Evolutionary conservation across 441 rosid genomes (phyloP).

Genomic region (Geranium incanum): DNA sequence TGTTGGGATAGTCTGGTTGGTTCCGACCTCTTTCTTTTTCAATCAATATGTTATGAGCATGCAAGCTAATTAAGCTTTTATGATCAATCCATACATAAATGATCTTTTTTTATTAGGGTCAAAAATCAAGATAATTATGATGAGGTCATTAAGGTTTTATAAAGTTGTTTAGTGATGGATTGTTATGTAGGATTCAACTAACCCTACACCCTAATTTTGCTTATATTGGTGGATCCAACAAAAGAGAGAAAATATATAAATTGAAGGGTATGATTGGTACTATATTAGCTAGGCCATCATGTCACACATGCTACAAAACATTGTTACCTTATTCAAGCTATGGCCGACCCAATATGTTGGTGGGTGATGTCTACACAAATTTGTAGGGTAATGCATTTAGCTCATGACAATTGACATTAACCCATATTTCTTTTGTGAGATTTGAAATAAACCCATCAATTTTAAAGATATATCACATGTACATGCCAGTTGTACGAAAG

Average conservation of each 20-base stretch:
- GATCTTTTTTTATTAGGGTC: neutral
- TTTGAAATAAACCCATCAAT: too few species aligned
- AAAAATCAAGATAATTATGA: conserved; percentile 8
- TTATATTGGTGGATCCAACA: conserved; percentile 24
- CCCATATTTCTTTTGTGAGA: too few species aligned
- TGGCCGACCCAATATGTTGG: conserved; percentile 43
- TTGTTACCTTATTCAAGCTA: conserved; percentile 25
- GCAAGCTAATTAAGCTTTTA: too few species aligned
- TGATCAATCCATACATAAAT: neutral
- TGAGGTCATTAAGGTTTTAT: conserved; percentile 10
- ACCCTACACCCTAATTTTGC: conserved; percentile 11
- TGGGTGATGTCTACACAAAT: conserved; percentile 25
- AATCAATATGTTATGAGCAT: too few species aligned
- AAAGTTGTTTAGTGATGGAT: conserved; percentile 20
- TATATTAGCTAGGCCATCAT: neutral
- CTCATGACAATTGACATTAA: too few species aligned
- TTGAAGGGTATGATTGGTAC: neutral
- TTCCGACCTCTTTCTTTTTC: too few species aligned
- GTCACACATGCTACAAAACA: conserved; percentile 6
- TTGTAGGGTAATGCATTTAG: neutral
- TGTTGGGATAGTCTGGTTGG: too few species aligned
- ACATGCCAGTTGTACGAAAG: too few species aligned
- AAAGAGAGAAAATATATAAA: neutral
- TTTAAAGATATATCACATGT: too few species aligned
- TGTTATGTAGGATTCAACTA: conserved; percentile 36